Evolutionary conservation across 1,139 yeast species (phyloP), one percentile per base, ranked within the genome.

Genomic region (Blastobotrys ciferrii): DNA sequence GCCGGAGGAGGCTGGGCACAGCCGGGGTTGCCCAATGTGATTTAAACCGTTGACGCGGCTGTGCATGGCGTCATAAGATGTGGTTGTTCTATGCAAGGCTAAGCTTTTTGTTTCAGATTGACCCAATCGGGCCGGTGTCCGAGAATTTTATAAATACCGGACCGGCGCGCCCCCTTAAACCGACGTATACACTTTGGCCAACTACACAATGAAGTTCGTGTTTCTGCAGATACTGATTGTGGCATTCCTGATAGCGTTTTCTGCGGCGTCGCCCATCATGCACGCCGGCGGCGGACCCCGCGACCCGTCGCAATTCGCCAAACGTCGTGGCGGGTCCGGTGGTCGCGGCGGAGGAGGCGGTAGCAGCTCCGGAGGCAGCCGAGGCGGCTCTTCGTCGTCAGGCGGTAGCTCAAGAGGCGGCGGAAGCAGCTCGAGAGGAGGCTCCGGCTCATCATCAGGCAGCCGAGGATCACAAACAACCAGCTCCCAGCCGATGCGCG

Each of bases 301-400:
- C 14, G 19, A 17, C 28, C 28, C 9, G 9, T 6, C 28, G 5
- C 39, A 30, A n/a, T 30, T 46, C 11, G 49, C 41, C 20, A 41
- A 42, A 12, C 36, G 49, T 3, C 45, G 51, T 7, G 51, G 51
- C 4, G 48, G 51, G 9, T n/a, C 35, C 37, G 47, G 51, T 3
- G 50, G 57, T 13, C 48, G 53, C 15, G 46, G 50, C 5, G 45
- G 51, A 20, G 48, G 52, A 11, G 32, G 47, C 30, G 18, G 49
- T 31, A 19, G 43, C 32, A 15, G 43, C 35, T 14, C 42, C 33
- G 32, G 47, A 23, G 39, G 47, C 30, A 25, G 46, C 7, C 32
- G 51, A 20, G 40, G 41, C n/a, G n/a, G n/a, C n/a, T n/a, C n/a
- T n/a, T n/a, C n/a, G n/a, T n/a, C n/a, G n/a, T n/a, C n/a, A n/a